Evolutionary conservation across 2,329 filamentous ascomycete genomes (phyloP), one percentile per base, ranked within the genome.

Genomic region (Teratosphaeria epicoccoides): DNA sequence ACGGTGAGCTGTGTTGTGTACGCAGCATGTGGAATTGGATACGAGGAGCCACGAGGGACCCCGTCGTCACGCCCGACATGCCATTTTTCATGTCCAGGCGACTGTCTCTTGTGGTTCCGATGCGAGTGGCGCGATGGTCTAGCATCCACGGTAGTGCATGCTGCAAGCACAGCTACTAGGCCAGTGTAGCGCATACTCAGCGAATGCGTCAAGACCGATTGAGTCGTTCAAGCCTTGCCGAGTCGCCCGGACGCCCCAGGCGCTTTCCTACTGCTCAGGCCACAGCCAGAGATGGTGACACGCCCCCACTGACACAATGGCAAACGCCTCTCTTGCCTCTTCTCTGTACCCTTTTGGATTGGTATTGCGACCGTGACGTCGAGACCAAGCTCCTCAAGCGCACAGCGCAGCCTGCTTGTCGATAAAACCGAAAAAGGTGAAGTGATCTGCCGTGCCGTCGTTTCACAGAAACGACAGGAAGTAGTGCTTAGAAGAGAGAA

Each of bases 401-500:
- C 26, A 28, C 26, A 28, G 26, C 26, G 26, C 26, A 28, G 26
- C 26, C 26, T 28, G 9, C 26, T 10, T 7, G 17, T 44, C 40
- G 40, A 24, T n/a, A 20, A 24, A 10, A 44, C 12, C 43, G 29
- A 10, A 45, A 45, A 20, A 5, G 11, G 43, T 46, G 43, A 12
- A 46, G 22, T 24, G 22, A 23, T n/a, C 22, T 12, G 5, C 23
- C 44, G 20, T 14, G n/a, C 44, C 25, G n/a, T 10, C 25, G 7
- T 4, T 46, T 23, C 22, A 7, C 20, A 46, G 22, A 11, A 23
- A 46, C 22, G 40, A 44, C 23, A 24, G 44, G 6, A 6, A 11
- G 2, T 17, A 28, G 7, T 24, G 25, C n/a, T 14, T 46, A 24
- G n/a, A 11, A n/a, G 23, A 54, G 52, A 43, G 52, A 54, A 52